These are phyloP conservation scores for Haplosporangium gracile DNA, from an alignment of 192 early-diverging fungal species.

Conservation along the genomic window DNA sequence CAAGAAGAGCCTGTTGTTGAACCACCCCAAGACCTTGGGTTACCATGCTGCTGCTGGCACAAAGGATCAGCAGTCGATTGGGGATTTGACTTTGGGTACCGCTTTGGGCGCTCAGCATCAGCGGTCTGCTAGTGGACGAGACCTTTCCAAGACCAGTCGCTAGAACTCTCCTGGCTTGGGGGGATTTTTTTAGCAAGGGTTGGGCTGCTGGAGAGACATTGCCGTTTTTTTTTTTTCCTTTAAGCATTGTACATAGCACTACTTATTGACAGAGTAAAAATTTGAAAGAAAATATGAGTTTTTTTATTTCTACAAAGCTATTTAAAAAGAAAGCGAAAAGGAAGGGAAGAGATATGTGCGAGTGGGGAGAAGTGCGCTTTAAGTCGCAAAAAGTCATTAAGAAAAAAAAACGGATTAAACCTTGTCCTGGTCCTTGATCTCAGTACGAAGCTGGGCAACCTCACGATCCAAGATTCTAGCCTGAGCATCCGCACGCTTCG, in stretches of 20 bases:
- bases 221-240: background rate
- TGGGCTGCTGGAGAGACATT: too few species aligned
- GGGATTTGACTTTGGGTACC: constrained; percentile 16
- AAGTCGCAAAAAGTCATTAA: background rate
- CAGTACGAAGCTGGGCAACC: constrained; percentile 63
- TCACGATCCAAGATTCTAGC: constrained; percentile 74
- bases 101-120: constrained; percentile 5
- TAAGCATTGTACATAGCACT: background rate
- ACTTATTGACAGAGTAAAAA: background rate
- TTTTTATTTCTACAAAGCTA: background rate
- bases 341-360: background rate
- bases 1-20: constrained; percentile 30
- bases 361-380: background rate
- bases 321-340: background rate
- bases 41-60: constrained; percentile 16
- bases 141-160: constrained; percentile 25
- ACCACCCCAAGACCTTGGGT: constrained; percentile 40
- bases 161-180: background rate
- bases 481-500: constrained; percentile 71
- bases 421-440: constrained; percentile 56
- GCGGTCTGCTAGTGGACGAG: background rate
- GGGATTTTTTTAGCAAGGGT: background rate
- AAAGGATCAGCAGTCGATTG: background rate
- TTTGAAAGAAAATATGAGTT: background rate
- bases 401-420: constrained; percentile 24